Base-by-base conservation (phyloP, 768 basidiomycete genomes). In the Lactarius akahatsu region DNA sequence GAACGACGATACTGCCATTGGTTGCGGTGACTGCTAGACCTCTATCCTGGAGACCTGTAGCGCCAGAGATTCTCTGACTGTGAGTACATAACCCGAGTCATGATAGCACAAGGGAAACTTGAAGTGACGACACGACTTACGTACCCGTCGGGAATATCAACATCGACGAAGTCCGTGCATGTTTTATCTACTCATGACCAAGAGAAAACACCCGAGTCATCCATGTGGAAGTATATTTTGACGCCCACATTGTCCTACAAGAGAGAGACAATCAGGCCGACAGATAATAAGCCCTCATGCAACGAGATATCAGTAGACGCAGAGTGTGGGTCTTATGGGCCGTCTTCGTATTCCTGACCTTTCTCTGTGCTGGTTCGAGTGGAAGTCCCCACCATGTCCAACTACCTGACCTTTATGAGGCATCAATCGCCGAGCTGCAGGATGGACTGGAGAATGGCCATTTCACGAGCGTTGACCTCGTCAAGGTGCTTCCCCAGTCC, bases 401-500 rank as follows among this genome's bases (percentile, higher is more conserved):
- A 20, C 68, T 80, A 20, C 80, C 80, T 2, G 79, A 81, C 62
- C 68, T 81, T 4, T 79, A 80, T 59, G 79, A 81, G 57, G 80
- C 80, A 1, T 74, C 76, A 1, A 65, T 81, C 57, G 67, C 65
- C 3, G 79, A 81, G 57, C 72, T 81, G 7, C 78, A 81, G 66
- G 65, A 66, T 1, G 80, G 81, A 13, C 71, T 81, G 50, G 73
- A 75, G 13, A 69, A 72, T 1, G 74, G 76, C 8, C 68, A 68
- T 30, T 81, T 81, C 61, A 79, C 73, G 9, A 80, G 79, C 45
- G 80, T 80, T 3, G 76, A 81, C 61, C 72, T 81, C 8, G 77
- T 81, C 38, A 78, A 77, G 71, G 80, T 77, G 32, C 52, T 1
- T 11, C 36, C 38, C 38, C 4, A 13, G 0, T 55, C 28, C 30